Evolutionary conservation across 2,329 filamentous ascomycete species (phyloP).

Genomic region (Fusarium clavum): DNA sequence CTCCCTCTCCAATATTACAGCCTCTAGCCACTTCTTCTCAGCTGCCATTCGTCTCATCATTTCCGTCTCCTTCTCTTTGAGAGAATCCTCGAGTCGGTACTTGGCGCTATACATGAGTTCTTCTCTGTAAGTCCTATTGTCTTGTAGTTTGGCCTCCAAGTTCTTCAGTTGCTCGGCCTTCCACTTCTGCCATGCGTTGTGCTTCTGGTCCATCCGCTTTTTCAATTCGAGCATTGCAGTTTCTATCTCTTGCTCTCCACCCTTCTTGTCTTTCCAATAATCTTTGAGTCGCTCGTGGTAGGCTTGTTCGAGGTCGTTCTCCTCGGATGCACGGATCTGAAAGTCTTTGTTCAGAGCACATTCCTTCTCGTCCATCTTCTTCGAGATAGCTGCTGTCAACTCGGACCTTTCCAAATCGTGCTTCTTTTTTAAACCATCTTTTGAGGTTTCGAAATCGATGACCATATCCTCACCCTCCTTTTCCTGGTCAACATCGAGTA

Average conservation of each 20-base stretch:
- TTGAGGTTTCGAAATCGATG: conserved; percentile 37
- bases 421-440: conserved; percentile 49
- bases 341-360: conserved; percentile 55
- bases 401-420: conserved; percentile 51
- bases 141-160: conserved; percentile 52
- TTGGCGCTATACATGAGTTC: conserved; percentile 58
- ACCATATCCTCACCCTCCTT: conserved; percentile 48
- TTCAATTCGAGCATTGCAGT: conserved; percentile 52
- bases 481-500: conserved; percentile 55
- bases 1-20: conserved; percentile 58
- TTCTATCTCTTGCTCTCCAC: conserved; percentile 49
- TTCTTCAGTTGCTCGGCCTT: conserved; percentile 54
- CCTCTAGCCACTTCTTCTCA: conserved; percentile 61
- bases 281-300: conserved; percentile 55
- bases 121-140: conserved; percentile 54
- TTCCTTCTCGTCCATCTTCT: conserved; percentile 52
- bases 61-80: conserved; percentile 48
- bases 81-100: conserved; percentile 47
- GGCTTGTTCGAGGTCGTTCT: conserved; percentile 57
- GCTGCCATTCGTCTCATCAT: conserved; percentile 52
- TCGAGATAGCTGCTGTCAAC: conserved; percentile 42
- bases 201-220: conserved; percentile 56
- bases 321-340: conserved; percentile 53
- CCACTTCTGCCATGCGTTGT: conserved; percentile 56
- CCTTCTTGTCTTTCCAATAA: conserved; percentile 54